Evolutionary conservation across 768 basidiomycete species (phyloP).

Genomic region (Trametopsis cervina): DNA sequence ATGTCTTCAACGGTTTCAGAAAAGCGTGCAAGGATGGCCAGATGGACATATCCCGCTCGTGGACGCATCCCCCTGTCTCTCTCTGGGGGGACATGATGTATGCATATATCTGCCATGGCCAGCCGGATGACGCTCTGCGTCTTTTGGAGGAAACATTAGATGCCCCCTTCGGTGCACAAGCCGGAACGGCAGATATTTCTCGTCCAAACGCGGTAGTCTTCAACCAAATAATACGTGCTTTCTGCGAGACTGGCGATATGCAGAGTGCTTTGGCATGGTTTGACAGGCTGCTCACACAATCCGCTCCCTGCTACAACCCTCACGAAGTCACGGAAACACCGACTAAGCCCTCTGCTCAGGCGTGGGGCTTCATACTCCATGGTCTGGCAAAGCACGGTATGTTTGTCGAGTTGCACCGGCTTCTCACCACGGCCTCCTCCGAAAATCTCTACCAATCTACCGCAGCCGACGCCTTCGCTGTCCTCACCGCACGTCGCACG

Average conservation of each 20-base stretch:
- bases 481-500: neutral
- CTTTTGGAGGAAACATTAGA: slow-evolving; percentile 70
- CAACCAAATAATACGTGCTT: slow-evolving; percentile 56
- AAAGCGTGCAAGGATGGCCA: slow-evolving; percentile 32
- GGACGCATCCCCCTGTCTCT: slow-evolving; percentile 24
- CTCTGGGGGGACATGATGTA: slow-evolving; percentile 76
- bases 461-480: neutral
- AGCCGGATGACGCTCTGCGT: slow-evolving; percentile 55
- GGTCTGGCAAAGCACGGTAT: slow-evolving; percentile 42
- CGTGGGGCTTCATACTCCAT: slow-evolving; percentile 58
- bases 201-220: slow-evolving; percentile 59
- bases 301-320: slow-evolving; percentile 24
- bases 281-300: slow-evolving; percentile 48
- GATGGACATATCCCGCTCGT: slow-evolving; percentile 21
- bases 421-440: neutral
- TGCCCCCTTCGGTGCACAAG: slow-evolving; percentile 26
- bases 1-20: slow-evolving; percentile 58
- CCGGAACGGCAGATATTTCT: slow-evolving; percentile 39
- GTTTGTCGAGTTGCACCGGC: slow-evolving; percentile 31
- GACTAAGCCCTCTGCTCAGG: slow-evolving; percentile 42
- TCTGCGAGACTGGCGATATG: slow-evolving; percentile 54
- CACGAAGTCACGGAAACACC: slow-evolving; percentile 37
- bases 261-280: slow-evolving; percentile 67
- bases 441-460: neutral
- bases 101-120: slow-evolving; percentile 58